A percentile compares a stretch with the other conserved stretches of the same genome.
These are phyloP conservation scores for Ophiostoma sp. DNA, from an alignment of 2,329 filamentous ascomycete species.

Conservation along the genomic window DNA sequence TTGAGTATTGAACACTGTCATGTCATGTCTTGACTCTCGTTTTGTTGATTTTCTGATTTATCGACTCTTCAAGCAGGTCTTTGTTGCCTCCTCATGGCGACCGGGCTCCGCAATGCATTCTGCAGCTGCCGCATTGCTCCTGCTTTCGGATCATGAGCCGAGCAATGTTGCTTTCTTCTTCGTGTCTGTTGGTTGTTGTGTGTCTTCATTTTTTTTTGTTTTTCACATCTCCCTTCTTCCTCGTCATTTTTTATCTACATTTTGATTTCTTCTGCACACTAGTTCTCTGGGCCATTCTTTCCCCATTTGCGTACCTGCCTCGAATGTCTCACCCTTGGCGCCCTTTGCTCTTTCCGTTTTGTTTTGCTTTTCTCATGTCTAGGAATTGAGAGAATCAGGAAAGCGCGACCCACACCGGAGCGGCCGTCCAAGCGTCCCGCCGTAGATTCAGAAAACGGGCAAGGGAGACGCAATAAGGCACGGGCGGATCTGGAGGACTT, in stretches of 20 bases:
- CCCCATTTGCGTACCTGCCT: conserved; percentile 4
- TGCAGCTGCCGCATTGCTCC: not conserved
- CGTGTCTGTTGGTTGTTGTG: not conserved
- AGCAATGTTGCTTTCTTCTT: not conserved
- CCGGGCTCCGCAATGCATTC: not conserved
- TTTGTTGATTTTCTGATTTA: not conserved
- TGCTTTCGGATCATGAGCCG: conserved; percentile 4
- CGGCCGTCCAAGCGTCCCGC: conserved; percentile 5
- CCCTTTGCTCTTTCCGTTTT: not conserved
- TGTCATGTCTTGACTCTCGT: not conserved
- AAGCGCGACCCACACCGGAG: not conserved
- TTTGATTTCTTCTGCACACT: not conserved
- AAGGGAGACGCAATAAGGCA: not conserved
- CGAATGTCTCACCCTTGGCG: not conserved
- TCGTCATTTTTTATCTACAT: not conserved
- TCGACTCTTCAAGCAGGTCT: not conserved
- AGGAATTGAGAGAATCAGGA: not conserved
- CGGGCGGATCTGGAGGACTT: not conserved
- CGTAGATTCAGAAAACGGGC: not conserved
- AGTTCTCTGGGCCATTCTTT: not conserved
- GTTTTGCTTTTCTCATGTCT: not conserved
- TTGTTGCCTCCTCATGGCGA: not conserved
- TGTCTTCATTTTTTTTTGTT: not conserved
- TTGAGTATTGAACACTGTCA: not conserved
- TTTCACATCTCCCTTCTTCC: not conserved